Conservation (phyloP, 306 rosid species). For the Hippophae gyantsensis region DNA sequence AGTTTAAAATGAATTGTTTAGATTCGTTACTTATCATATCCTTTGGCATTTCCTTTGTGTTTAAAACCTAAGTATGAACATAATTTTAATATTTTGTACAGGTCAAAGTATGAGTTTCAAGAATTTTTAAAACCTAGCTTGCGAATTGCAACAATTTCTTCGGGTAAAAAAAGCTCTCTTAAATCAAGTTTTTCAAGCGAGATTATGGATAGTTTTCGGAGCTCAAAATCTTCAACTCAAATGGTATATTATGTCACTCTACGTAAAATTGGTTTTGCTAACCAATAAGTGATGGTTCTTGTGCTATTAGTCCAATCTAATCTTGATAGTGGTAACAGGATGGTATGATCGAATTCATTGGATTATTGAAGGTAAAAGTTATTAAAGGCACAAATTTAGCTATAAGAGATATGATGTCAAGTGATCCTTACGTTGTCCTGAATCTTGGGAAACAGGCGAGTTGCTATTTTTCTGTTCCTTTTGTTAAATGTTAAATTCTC, state of each 20-base stretch:
- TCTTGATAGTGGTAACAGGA: slow-evolving; percentile 48
- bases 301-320: slow-evolving; percentile 20
- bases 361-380: slow-evolving; percentile 87
- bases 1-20: slow-evolving; percentile 2
- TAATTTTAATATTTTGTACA: slow-evolving; percentile 28
- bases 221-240: slow-evolving; percentile 32
- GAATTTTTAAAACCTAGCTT: slow-evolving; percentile 89
- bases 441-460: slow-evolving; percentile 82
- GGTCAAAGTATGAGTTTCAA: slow-evolving; percentile 87
- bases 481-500: slow-evolving; percentile 7
- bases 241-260: slow-evolving; percentile 35
- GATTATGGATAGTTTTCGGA: slow-evolving; percentile 46
- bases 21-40: background rate
- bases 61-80: slow-evolving; percentile 10
- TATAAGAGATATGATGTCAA: slow-evolving; percentile 85
- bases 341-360: slow-evolving; percentile 90
- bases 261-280: background rate
- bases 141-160: slow-evolving; percentile 56
- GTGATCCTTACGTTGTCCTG: slow-evolving; percentile 92
- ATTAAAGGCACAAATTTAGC: slow-evolving; percentile 82
- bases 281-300: background rate
- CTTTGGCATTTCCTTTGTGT: slow-evolving; percentile 11
- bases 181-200: slow-evolving; percentile 48
- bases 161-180: slow-evolving; percentile 38
- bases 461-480: slow-evolving; percentile 12